Evolutionary conservation across 129 eudicot genomes (phyloP).

Genomic region (Erigeron canadensis): DNA sequence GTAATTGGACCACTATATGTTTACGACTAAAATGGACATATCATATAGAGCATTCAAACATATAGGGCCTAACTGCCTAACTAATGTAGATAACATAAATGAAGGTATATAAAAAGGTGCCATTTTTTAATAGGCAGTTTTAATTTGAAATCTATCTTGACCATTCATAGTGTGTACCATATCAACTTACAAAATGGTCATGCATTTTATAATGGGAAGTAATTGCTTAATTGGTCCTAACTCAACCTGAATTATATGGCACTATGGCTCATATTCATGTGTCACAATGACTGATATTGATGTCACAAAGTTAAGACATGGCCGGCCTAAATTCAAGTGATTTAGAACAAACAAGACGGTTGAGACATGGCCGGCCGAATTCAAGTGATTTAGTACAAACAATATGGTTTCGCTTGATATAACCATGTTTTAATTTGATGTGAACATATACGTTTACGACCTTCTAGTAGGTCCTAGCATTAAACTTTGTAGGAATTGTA

Average conservation of each 20-base stretch:
- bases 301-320: conserved; percentile 7
- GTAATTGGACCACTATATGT: conserved; percentile 21
- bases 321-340: conserved; percentile 17
- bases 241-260: conserved; percentile 25
- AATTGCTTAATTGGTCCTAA: conserved; percentile 33
- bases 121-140: conserved; percentile 6
- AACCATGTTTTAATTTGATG: conserved; percentile 16
- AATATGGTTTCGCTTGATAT: too few relatives aligned
- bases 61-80: background rate
- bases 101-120: background rate
- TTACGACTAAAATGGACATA: conserved; percentile 10
- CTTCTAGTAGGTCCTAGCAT: conserved; percentile 14
- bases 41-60: conserved; percentile 3
- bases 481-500: conserved; percentile 13
- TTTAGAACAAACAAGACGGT: background rate
- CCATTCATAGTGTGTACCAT: conserved; percentile 26
- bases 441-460: background rate
- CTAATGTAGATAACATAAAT: conserved; percentile 3
- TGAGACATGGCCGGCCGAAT: conserved; percentile 17
- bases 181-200: conserved; percentile 15
- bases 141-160: conserved; percentile 13
- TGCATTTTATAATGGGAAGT: conserved; percentile 23
- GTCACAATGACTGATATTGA: conserved; percentile 11
- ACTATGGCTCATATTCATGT: conserved; percentile 18
- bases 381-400: conserved; percentile 4